phyloP scores from a whole-genome alignment of 495 filamentous ascomycete species.

The Aspergillus cavernicola region DNA sequence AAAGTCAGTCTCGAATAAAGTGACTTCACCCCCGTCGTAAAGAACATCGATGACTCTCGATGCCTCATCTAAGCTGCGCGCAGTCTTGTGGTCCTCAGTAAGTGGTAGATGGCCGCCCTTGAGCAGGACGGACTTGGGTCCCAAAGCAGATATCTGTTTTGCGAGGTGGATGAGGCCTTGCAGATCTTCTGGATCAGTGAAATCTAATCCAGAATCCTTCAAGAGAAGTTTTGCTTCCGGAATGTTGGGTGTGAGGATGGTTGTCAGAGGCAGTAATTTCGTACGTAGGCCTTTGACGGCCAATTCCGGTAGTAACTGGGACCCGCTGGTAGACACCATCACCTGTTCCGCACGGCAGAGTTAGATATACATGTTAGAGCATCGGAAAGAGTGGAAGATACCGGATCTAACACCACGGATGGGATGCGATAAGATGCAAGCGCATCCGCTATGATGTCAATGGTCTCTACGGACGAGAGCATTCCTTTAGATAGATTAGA shows the following conservation, averaged over 20 bases:
- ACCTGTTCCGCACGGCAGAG: slow-evolving; percentile 55
- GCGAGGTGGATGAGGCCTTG: slow-evolving; percentile 66
- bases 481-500: slow-evolving; percentile 57
- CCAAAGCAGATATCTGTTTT: slow-evolving; percentile 58
- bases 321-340: slow-evolving; percentile 87
- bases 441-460: slow-evolving; percentile 68
- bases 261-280: slow-evolving; percentile 70
- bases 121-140: slow-evolving; percentile 74
- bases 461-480: slow-evolving; percentile 76
- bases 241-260: slow-evolving; percentile 85
- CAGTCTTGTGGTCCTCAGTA: slow-evolving; percentile 51
- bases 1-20: slow-evolving; percentile 65
- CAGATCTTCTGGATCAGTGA: slow-evolving; percentile 48
- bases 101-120: slow-evolving; percentile 93
- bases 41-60: slow-evolving; percentile 72
- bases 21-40: slow-evolving; percentile 51
- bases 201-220: slow-evolving; percentile 49
- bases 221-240: slow-evolving; percentile 81
- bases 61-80: slow-evolving; percentile 52
- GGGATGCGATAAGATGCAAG: slow-evolving; percentile 57
- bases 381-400: slow-evolving; percentile 32
- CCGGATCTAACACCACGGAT: slow-evolving; percentile 78
- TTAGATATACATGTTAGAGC: slow-evolving; percentile 2
- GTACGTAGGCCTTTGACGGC: slow-evolving; percentile 63
- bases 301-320: slow-evolving; percentile 65